These are phyloP conservation scores for Cercospora sojina DNA, from an alignment of 2,329 filamentous ascomycete species.

Conservation along the genomic window DNA sequence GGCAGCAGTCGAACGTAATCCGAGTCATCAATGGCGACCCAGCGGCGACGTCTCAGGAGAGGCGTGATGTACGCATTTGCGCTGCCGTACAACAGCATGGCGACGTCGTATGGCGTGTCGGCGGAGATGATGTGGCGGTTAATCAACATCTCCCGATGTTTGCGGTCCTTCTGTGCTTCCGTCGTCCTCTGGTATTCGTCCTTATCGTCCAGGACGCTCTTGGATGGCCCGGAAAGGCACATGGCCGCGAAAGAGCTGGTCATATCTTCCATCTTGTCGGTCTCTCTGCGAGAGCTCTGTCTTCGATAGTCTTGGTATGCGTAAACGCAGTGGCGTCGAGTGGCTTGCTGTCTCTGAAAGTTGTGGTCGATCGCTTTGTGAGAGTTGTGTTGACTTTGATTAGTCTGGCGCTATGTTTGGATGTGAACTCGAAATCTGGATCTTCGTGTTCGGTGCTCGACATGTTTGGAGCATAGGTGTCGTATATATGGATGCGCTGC, in stretches of 20 bases:
- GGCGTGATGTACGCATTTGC: neutral
- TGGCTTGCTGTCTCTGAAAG: neutral
- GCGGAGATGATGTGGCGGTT: neutral
- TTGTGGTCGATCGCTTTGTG: neutral
- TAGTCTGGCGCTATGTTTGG: too few relatives aligned
- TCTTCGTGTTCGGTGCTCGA: neutral
- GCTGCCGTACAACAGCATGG: neutral
- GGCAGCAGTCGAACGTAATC: neutral
- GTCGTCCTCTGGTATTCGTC: neutral
- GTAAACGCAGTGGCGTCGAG: neutral
- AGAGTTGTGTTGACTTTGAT: too few relatives aligned
- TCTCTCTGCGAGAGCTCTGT: neutral
- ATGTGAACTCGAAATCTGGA: neutral
- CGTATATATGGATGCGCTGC: neutral
- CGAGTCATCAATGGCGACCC: neutral
- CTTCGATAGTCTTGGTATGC: neutral
- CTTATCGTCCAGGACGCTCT: neutral
- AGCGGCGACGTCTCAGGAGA: neutral
- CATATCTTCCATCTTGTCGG: neutral
- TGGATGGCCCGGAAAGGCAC: neutral
- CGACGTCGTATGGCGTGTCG: neutral
- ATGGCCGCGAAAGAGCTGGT: neutral
- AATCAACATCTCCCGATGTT: neutral
- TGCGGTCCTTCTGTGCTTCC: neutral
- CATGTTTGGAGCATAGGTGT: neutral